phyloP scores from a whole-genome alignment of 495 filamentous ascomycete genomes.

The Penicillium egyptiacum region DNA sequence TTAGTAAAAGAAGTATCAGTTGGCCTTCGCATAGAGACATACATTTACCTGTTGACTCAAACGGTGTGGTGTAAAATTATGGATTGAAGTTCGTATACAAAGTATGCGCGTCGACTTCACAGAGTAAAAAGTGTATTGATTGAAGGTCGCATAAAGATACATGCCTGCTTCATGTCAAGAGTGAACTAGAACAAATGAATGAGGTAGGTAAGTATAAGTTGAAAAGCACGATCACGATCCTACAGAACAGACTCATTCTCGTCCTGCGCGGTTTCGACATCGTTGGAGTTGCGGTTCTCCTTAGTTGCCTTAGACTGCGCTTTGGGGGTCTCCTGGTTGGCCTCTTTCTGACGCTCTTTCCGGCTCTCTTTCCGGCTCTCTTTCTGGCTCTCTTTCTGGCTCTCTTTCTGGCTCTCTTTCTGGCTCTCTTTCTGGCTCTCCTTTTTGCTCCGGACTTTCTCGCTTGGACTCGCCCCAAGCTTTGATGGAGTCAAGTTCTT shows the following conservation, averaged over 20 bases:
- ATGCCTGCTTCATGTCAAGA: background rate
- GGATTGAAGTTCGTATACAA: too few relatives aligned
- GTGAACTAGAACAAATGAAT: too few relatives aligned
- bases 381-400: constrained; percentile 38
- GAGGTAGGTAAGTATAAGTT: background rate
- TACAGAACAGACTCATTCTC: constrained; percentile 1
- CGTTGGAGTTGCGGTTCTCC: background rate
- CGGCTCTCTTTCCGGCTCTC: constrained; percentile 30
- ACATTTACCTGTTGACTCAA: too few relatives aligned
- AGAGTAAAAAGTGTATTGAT: background rate
- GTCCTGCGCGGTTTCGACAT: background rate
- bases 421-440: constrained; percentile 26
- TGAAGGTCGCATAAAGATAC: background rate
- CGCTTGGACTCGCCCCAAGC: constrained; percentile 36
- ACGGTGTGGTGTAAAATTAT: too few relatives aligned
- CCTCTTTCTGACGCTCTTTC: constrained; percentile 31
- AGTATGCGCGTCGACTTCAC: background rate
- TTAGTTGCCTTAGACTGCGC: background rate
- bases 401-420: constrained; percentile 28
- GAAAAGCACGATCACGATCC: background rate
- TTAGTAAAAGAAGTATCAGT: too few relatives aligned
- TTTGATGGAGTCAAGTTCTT: constrained; percentile 21
- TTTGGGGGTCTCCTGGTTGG: constrained; percentile 10
- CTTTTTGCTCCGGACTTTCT: constrained; percentile 42
- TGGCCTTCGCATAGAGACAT: too few relatives aligned